Evolutionary conservation across 768 basidiomycete genomes (phyloP), one percentile per base, ranked within the genome.

Genomic region (Mycena vulgaris): DNA sequence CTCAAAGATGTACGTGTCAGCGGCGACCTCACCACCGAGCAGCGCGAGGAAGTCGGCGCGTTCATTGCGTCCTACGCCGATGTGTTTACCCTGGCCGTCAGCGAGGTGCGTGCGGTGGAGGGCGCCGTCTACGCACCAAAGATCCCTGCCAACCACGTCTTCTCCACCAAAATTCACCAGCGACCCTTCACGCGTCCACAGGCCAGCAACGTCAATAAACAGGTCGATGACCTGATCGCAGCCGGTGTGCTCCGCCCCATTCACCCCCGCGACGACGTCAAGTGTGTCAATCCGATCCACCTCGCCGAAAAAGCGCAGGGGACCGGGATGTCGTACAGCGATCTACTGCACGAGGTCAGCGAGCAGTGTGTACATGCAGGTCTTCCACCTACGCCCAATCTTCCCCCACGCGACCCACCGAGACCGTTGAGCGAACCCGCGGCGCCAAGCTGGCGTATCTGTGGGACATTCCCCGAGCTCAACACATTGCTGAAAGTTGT

Each of bases 401-500:
- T 80, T 17, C 79, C 77, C n/a, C 76, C 76, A 16, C 55, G 75
- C 47, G 39, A 39, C 7, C 40, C 27, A 17, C 37, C 39, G 30
- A 17, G 45, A 37, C 3, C 47, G 31, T 14, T 0, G 31, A 28
- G 1, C 53, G 42, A 67, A 27, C 10, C 40, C 3, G 27, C 5
- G 16, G 17, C 57, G 10, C 67, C 70, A 16, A 82, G 82, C 53
- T 85, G 81, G 83, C 31, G 82, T 9, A 72, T 86, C 0, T 83
- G 83, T 31, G 83, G 83, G 35, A 80, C 81, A 51, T 86, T 83
- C 52, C 64, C 48, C 0, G 74, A 80, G 31, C 66, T 86, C 30
- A 84, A 82, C 61, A 72, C 75, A 1, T 68, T 78, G 16, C 79
- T 76, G 0, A 52, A 78, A 30, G 67, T 80, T 0, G 71, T 76